Evolutionary conservation across 1,139 yeast species (phyloP).

Genomic region (Candida pseudoviswanathii): DNA sequence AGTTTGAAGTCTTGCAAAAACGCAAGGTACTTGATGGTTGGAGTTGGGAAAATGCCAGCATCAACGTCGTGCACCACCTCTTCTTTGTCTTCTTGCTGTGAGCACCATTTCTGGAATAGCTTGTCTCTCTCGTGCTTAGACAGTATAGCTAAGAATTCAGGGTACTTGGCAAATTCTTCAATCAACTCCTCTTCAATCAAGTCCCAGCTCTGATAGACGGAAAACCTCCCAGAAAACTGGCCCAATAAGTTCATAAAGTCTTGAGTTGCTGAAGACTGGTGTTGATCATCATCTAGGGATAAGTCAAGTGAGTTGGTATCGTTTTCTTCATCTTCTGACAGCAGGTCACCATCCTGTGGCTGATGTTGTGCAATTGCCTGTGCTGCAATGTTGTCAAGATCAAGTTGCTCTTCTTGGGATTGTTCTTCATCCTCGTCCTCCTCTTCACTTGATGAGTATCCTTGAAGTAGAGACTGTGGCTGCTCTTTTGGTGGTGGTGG

Average conservation of each 20-base stretch:
- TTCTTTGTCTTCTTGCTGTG: slow-evolving; percentile 6
- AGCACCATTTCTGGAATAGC: slow-evolving; percentile 38
- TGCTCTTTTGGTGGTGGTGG: slow-evolving; percentile 4
- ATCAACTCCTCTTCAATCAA: slow-evolving; percentile 42
- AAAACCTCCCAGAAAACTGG: slow-evolving; percentile 24
- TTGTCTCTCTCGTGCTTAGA: slow-evolving; percentile 24
- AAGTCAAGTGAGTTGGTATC: slow-evolving; percentile 22
- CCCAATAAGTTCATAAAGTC: slow-evolving; percentile 29
- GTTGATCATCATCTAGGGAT: slow-evolving; percentile 21
- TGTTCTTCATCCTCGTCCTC: slow-evolving; percentile 15
- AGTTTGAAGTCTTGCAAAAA: slow-evolving; percentile 34
- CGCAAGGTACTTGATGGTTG: slow-evolving; percentile 23
- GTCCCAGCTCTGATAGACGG: slow-evolving; percentile 41
- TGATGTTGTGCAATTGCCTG: slow-evolving; percentile 11
- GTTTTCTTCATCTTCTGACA: slow-evolving; percentile 6
- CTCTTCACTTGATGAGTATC: slow-evolving; percentile 19
- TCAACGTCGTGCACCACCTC: slow-evolving; percentile 3
- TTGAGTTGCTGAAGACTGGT: neutral
- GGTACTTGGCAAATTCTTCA: slow-evolving; percentile 27
- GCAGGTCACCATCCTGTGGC: slow-evolving; percentile 4
- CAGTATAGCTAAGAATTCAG: slow-evolving; percentile 32
- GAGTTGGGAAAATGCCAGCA: slow-evolving; percentile 26
- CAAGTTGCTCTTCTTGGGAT: slow-evolving; percentile 7
- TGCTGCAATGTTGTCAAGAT: slow-evolving; percentile 10
- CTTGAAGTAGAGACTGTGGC: slow-evolving; percentile 10